Evolutionary conservation across 2,329 filamentous ascomycete species (phyloP).

Genomic region (Colletotrichum cuscutae): DNA sequence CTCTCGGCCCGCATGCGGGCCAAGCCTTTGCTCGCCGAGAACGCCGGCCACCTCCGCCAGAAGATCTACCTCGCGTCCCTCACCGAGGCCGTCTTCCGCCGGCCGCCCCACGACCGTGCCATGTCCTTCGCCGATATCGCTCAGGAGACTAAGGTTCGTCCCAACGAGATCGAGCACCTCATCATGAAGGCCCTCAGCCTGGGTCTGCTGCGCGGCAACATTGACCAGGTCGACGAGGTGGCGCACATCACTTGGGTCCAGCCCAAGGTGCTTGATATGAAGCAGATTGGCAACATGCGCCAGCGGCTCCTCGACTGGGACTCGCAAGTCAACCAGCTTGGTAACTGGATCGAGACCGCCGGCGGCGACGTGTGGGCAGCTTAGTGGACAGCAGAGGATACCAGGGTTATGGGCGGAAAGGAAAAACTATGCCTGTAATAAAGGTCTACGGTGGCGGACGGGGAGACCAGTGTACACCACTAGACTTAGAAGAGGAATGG

Average conservation of each 20-base stretch:
- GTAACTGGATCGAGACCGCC: constrained; percentile 95
- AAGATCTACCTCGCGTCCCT: constrained; percentile 98
- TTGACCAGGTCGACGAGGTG: constrained; percentile 95
- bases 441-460: constrained; percentile 2
- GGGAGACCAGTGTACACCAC: constrained; percentile 32
- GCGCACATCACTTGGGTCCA: constrained; percentile 99
- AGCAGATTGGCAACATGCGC: constrained; percentile 94
- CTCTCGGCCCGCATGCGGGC: constrained; percentile 84
- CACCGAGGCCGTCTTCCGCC: constrained; percentile 95
- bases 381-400: constrained; percentile 49
- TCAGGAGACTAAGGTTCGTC: constrained; percentile 89
- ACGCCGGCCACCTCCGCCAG: constrained; percentile 88
- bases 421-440: constrained; percentile 12
- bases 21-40: constrained; percentile 81
- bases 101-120: constrained; percentile 92
- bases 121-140: constrained; percentile 93
- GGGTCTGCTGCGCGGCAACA: constrained; percentile 88
- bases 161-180: constrained; percentile 94
- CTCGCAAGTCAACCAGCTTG: constrained; percentile 92
- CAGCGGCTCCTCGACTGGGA: constrained; percentile 93
- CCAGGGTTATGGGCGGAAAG: constrained; percentile 1
- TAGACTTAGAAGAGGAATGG: constrained; percentile 30
- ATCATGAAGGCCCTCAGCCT: constrained; percentile 99
- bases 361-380: constrained; percentile 97
- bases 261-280: constrained; percentile 95